Evolutionary conservation across 805 yeast species (phyloP), one percentile per base, ranked within the genome.

Genomic region (Groenewaldozyma salmanticensis): DNA sequence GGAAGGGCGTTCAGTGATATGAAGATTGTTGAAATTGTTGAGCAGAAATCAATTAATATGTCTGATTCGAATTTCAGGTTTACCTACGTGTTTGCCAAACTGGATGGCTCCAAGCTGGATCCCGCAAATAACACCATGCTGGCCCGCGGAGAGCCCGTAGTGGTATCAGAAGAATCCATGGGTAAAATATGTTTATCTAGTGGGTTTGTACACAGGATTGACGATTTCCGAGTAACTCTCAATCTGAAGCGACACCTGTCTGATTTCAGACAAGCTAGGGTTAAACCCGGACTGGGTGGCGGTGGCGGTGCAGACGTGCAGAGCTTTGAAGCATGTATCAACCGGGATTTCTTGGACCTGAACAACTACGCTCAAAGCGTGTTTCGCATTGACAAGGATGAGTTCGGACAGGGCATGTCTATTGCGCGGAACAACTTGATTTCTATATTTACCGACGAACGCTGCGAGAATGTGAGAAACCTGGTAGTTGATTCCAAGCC

Each of bases 341-440:
- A 75, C 47, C 84, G 78, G 54, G 64, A 64, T 0, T 74, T 72
- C 49, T 66, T 64, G 49, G 67, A 80, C 31, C 22, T 31, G 38
- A 27, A 32, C 29, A 9, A 9, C 44, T 42, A 40, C 11, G 15
- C 21, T 27, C 35, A 38, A n/a, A 19, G 13, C 13, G 31, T 47
- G 0, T 86, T 74, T 49, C 66, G 97, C 42, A 67, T 88, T 20
- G 97, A 90, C 56, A 78, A 75, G 53, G 94, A 87, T 59, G 87
- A 79, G 36, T 71, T 78, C 61, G 79, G 75, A 42, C 77, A 74
- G 49, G 87, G 88, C 0, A 68, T 88, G 68, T 74, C 85, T 0
- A 54, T 80, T 27, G 87, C 95, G 0, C 65, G 96, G 35, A 82
- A 64, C 58, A 92, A 90, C 53, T 47, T 92, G 3, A 57, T 87